Evolutionary conservation across 2,329 filamentous ascomycete genomes (phyloP).

Genomic region (Aureobasidium musti): DNA sequence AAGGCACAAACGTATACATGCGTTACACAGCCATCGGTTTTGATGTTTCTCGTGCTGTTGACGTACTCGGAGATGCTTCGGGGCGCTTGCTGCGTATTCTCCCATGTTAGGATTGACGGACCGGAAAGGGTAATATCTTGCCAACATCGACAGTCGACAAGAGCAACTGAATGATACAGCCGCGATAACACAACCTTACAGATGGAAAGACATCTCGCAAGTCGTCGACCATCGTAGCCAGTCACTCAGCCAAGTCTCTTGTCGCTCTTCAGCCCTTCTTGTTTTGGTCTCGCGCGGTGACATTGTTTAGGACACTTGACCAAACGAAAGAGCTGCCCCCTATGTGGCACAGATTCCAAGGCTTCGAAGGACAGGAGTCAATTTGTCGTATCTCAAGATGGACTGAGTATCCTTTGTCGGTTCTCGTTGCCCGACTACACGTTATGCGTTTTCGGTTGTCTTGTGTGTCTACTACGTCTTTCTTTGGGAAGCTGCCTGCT

Average conservation of each 20-base stretch:
- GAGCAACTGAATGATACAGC: neutral
- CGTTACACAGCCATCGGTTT: neutral
- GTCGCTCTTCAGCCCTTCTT: no score
- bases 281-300: no score
- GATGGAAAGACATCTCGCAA: no score
- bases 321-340: no score
- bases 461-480: no score
- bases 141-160: neutral
- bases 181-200: neutral
- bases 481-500: no score
- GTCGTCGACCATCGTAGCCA: no score
- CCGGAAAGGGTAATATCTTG: slow-evolving; percentile 1
- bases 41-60: neutral
- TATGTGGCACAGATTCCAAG: neutral
- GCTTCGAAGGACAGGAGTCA: neutral
- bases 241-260: no score
- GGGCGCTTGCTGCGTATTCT: no score
- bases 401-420: neutral
- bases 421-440: neutral
- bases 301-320: no score
- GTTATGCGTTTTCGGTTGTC: no score
- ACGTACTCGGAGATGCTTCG: neutral
- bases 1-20: neutral
- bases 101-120: neutral
- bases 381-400: neutral